phyloP scores from a whole-genome alignment of 2,329 filamentous ascomycete genomes.

The Aspergillus sp. region DNA sequence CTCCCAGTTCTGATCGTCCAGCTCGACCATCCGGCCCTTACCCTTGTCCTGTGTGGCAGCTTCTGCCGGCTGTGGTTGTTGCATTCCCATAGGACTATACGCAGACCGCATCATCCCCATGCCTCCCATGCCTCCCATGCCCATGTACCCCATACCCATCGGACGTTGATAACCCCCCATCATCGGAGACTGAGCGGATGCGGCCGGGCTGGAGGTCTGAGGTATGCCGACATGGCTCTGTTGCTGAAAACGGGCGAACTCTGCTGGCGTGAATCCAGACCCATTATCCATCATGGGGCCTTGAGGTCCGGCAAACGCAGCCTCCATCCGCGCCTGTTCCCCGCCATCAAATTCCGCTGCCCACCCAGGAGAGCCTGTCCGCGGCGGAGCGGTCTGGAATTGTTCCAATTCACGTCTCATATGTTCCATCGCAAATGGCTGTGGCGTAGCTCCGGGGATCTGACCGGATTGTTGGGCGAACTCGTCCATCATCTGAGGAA shows the following conservation, averaged over 20 bases:
- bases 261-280: slow-evolving; percentile 65
- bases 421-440: slow-evolving; percentile 59
- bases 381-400: slow-evolving; percentile 41
- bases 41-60: slow-evolving; percentile 63
- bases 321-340: slow-evolving; percentile 62
- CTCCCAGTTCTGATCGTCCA: slow-evolving; percentile 92
- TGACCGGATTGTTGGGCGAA: slow-evolving; percentile 74
- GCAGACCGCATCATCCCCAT: slow-evolving; percentile 42
- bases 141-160: slow-evolving; percentile 39
- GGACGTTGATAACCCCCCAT: slow-evolving; percentile 45
- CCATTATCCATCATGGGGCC: slow-evolving; percentile 37
- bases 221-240: slow-evolving; percentile 52
- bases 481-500: slow-evolving; percentile 73
- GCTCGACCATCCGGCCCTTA: slow-evolving; percentile 73
- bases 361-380: slow-evolving; percentile 52
- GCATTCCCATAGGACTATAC: slow-evolving; percentile 40
- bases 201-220: slow-evolving; percentile 53
- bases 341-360: slow-evolving; percentile 56
- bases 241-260: slow-evolving; percentile 82
- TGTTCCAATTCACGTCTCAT: slow-evolving; percentile 55
- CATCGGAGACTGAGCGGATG: slow-evolving; percentile 50
- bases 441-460: slow-evolving; percentile 46
- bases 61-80: slow-evolving; percentile 39
- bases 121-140: slow-evolving; percentile 44
- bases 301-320: slow-evolving; percentile 53